phyloP scores from a whole-genome alignment of 345 rosid species.

The Eutrema yunnanense region DNA sequence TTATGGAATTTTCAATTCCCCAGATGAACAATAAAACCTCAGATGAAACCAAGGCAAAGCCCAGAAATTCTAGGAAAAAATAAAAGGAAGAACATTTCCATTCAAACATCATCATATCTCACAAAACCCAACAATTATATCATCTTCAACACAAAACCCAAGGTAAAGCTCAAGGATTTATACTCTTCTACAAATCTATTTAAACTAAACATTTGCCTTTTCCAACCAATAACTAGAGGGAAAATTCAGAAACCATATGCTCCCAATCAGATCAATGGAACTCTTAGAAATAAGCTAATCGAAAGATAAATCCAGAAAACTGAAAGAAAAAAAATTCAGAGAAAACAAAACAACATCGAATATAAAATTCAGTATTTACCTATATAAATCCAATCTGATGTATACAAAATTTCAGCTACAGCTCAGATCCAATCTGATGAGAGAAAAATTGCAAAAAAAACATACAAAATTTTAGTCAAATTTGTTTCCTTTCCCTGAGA shows the following conservation, averaged over 20 bases:
- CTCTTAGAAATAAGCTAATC: neutral
- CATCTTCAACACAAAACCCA: slow-evolving; percentile 20
- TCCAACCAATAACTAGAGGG: slow-evolving; percentile 12
- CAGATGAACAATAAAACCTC: neutral
- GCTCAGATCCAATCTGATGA: slow-evolving; percentile 57
- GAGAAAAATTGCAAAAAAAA: neutral
- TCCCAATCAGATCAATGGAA: slow-evolving; percentile 39
- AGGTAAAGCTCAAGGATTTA: slow-evolving; percentile 16
- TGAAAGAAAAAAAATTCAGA: neutral
- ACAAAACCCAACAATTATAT: slow-evolving; percentile 4
- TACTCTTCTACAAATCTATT: neutral
- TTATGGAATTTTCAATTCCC: slow-evolving; percentile 15
- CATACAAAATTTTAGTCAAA: slow-evolving; percentile 16
- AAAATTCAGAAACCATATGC: neutral
- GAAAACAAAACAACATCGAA: neutral
- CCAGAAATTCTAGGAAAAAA: neutral
- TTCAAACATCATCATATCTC: slow-evolving; percentile 19
- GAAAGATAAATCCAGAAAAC: neutral
- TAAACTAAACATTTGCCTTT: slow-evolving; percentile 7
- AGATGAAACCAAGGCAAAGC: slow-evolving; percentile 6
- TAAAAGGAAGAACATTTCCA: slow-evolving; percentile 10
- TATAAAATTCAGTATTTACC: slow-evolving; percentile 24
- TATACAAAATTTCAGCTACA: neutral
- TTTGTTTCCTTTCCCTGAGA: neutral
- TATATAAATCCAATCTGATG: neutral